A percentile compares a stretch with the other conserved stretches of the same genome.
Evolutionary conservation across 139 green algal species (phyloP).

Genomic region (Chlorella sp.): DNA sequence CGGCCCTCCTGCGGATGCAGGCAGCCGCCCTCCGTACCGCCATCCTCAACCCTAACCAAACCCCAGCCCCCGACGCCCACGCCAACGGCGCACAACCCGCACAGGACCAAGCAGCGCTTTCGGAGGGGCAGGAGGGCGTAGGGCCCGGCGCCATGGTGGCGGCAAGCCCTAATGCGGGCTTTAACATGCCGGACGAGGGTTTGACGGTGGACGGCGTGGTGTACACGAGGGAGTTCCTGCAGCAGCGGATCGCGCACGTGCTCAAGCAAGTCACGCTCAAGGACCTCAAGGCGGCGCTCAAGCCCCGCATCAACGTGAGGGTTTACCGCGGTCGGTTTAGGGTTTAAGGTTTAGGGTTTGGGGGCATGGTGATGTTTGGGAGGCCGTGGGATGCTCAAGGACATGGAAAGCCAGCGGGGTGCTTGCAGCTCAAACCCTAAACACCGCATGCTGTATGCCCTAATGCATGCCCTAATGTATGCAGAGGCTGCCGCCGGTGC

Average conservation of each 20-base stretch:
- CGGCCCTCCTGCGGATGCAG: background rate
- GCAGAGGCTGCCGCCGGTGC: background rate
- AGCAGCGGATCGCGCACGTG: background rate
- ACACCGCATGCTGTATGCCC: background rate
- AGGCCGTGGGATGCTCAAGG: background rate
- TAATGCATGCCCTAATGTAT: background rate
- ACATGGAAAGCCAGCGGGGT: background rate
- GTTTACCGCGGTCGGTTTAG: background rate
- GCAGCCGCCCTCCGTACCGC: background rate
- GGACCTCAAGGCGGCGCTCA: background rate
- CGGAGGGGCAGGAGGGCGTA: no score
- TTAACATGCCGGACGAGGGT: no score
- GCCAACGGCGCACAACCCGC: no score
- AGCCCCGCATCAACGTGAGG: background rate
- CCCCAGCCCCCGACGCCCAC: no score
- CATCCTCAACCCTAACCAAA: no score
- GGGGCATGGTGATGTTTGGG: background rate
- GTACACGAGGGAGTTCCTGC: background rate
- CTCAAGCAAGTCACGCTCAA: background rate
- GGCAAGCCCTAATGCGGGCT: no score
- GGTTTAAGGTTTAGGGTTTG: background rate
- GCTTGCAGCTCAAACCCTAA: background rate
- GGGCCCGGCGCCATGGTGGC: no score
- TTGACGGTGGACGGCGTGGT: background rate
- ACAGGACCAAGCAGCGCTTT: no score